phyloP scores from a whole-genome alignment of 2,329 filamentous ascomycete species.

The Hymenoscyphus linearis region DNA sequence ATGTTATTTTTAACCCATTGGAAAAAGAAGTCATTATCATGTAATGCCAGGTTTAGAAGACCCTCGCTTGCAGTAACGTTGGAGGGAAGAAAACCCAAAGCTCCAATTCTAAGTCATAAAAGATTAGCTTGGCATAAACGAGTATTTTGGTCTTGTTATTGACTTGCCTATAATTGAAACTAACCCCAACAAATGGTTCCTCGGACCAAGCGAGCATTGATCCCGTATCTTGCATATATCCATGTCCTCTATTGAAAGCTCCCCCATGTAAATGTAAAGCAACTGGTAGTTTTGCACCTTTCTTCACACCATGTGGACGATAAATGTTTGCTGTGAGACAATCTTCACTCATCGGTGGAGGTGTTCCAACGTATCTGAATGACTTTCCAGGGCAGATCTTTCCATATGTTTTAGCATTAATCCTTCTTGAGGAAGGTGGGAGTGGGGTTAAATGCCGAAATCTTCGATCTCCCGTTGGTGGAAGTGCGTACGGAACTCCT shows the following conservation, averaged over 20 bases:
- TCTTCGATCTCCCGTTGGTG: constrained; percentile 40
- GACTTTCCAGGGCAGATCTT: constrained; percentile 16
- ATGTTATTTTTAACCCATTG: constrained; percentile 56
- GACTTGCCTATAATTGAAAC: constrained; percentile 46
- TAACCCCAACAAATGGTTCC: constrained; percentile 50
- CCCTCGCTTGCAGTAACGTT: constrained; percentile 46
- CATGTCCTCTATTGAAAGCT: constrained; percentile 44
- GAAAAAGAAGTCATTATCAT: constrained; percentile 53
- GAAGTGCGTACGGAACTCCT: constrained; percentile 43
- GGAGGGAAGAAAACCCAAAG: constrained; percentile 63
- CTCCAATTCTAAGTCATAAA: constrained; percentile 44
- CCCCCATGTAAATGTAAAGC: constrained; percentile 58
- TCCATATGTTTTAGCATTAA: constrained; percentile 36
- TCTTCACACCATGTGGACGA: constrained; percentile 23
- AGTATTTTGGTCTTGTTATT: neutral
- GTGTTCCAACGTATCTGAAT: neutral
- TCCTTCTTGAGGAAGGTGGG: constrained; percentile 20
- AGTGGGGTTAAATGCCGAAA: constrained; percentile 35
- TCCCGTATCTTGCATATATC: constrained; percentile 51
- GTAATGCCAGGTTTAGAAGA: constrained; percentile 56
- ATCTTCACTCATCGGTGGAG: constrained; percentile 35
- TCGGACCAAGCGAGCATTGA: constrained; percentile 54
- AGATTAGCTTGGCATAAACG: neutral
- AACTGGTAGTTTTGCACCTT: constrained; percentile 37
- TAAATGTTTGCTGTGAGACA: constrained; percentile 48